phyloP scores from a whole-genome alignment of 208 protist species.

The Trichomonas tenax region DNA sequence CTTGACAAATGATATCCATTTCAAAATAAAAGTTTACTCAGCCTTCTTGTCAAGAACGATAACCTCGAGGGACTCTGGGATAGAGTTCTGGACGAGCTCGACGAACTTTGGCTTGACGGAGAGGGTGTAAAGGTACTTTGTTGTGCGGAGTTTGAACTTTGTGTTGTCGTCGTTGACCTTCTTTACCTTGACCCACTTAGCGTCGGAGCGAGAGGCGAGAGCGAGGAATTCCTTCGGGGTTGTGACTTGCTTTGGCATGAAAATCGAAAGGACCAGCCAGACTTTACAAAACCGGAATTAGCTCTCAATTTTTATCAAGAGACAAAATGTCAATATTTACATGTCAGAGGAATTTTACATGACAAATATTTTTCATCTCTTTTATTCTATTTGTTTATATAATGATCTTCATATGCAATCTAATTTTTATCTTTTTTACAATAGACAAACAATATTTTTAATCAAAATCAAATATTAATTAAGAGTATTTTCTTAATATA shows the following conservation, averaged over 20 bases:
- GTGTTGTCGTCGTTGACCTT: neutral
- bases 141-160: slow-evolving; percentile 7
- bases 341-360: neutral
- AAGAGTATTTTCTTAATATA: too few relatives aligned
- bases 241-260: neutral
- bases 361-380: too few relatives aligned
- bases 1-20: too few relatives aligned
- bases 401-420: too few relatives aligned
- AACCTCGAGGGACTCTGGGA: neutral
- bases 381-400: too few relatives aligned
- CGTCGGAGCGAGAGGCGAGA: neutral
- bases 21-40: neutral
- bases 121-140: neutral
- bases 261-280: neutral
- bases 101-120: neutral
- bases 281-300: neutral
- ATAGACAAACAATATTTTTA: too few relatives aligned
- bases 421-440: too few relatives aligned
- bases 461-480: too few relatives aligned
- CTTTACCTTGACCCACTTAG: slow-evolving; percentile 4
- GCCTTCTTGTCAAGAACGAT: neutral
- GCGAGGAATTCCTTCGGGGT: neutral
- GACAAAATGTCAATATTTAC: neutral
- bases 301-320: neutral
- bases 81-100: neutral